Conservation (phyloP, 2,329 filamentous ascomycete species). For the Exophiala lecanii-corni region DNA sequence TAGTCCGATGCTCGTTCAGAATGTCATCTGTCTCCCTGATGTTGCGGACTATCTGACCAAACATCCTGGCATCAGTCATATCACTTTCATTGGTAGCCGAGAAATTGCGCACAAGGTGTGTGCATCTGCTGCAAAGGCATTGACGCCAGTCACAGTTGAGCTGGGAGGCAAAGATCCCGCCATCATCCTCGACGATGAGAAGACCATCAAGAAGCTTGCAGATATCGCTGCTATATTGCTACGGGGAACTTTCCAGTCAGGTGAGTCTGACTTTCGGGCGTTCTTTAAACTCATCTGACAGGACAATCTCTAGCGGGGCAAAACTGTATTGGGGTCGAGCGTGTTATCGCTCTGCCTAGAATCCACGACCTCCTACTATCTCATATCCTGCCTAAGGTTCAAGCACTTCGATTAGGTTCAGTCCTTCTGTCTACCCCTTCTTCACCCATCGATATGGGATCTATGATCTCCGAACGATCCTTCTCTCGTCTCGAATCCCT, state of each 20-base stretch:
- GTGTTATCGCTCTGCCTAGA: slow-evolving; percentile 74
- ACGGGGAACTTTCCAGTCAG: slow-evolving; percentile 78
- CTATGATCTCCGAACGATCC: slow-evolving; percentile 74
- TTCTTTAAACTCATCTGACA: background rate
- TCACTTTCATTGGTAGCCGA: slow-evolving; percentile 93
- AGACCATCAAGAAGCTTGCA: slow-evolving; percentile 55
- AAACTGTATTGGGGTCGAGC: slow-evolving; percentile 96
- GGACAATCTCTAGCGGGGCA: slow-evolving; percentile 60
- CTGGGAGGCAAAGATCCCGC: slow-evolving; percentile 93
- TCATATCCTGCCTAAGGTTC: slow-evolving; percentile 68
- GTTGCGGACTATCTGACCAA: slow-evolving; percentile 77
- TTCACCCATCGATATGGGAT: slow-evolving; percentile 66
- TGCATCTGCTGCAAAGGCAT: slow-evolving; percentile 72
- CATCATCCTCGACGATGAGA: slow-evolving; percentile 74
- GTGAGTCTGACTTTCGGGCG: background rate
- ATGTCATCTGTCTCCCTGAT: slow-evolving; percentile 80
- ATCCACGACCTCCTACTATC: slow-evolving; percentile 69
- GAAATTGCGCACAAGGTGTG: slow-evolving; percentile 85
- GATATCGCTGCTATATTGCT: slow-evolving; percentile 79
- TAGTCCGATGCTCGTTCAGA: slow-evolving; percentile 75
- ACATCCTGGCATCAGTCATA: slow-evolving; percentile 76
- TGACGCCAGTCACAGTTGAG: slow-evolving; percentile 88
- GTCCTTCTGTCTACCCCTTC: slow-evolving; percentile 46
- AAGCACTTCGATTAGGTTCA: slow-evolving; percentile 69
- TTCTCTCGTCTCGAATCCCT: slow-evolving; percentile 74